Percentiles rank a stretch among this genome's conserved stretches.
Conservation (phyloP, 345 rosid species). For the Eucalyptus regnans region DNA sequence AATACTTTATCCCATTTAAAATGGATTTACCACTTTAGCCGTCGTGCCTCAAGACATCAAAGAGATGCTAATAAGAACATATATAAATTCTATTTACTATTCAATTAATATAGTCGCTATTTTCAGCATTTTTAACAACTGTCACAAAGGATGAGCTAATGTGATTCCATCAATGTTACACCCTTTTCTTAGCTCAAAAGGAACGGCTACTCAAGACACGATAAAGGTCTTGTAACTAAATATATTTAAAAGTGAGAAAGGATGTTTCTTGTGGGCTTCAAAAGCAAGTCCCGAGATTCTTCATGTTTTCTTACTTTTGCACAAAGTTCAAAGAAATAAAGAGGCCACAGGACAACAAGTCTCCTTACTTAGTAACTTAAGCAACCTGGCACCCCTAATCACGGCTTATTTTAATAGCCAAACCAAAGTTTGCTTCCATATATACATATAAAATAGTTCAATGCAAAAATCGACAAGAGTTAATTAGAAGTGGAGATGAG, state of each 20-base stretch:
- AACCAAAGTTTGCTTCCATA: background rate
- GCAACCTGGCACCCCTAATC: background rate
- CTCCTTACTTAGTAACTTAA: background rate
- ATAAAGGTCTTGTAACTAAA: background rate
- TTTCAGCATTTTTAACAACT: background rate
- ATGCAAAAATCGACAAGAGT: background rate
- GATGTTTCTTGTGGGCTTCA: background rate
- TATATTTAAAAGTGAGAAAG: background rate
- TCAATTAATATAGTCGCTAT: background rate
- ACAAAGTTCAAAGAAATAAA: background rate
- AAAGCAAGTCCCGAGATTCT: constrained; percentile 18
- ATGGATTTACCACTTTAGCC: background rate
- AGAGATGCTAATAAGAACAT: background rate
- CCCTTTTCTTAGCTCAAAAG: background rate
- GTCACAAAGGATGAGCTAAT: background rate
- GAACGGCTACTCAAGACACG: background rate
- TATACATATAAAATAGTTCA: background rate
- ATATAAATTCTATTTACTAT: background rate
- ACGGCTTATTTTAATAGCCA: background rate
- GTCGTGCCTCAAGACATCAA: background rate
- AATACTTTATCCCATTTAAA: background rate
- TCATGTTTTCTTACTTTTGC: background rate
- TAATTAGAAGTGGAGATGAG: background rate
- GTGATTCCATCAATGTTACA: background rate
- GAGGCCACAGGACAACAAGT: background rate